Conservation (phyloP, 2,329 filamentous ascomycete genomes). For the Hypoxylon sp. region DNA sequence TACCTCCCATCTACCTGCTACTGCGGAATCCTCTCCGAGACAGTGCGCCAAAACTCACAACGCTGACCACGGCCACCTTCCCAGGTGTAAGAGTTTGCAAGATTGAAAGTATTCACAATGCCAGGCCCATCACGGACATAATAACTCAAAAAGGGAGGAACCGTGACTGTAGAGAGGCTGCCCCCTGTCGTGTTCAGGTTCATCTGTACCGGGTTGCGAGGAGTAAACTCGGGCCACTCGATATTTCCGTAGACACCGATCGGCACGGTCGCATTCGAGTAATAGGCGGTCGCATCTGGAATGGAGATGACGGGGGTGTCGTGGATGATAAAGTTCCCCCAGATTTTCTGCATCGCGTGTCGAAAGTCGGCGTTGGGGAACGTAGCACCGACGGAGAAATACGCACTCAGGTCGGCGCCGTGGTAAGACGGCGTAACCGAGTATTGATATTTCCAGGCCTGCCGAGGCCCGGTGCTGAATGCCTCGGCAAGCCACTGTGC, state of each 20-base stretch:
- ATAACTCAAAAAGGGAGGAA: constrained; percentile 40
- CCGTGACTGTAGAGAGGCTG: constrained; percentile 26
- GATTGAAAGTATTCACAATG: constrained; percentile 41
- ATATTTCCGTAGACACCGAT: constrained; percentile 38
- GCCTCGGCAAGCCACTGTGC: constrained; percentile 59
- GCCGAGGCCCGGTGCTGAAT: constrained; percentile 46
- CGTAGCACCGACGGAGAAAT: constrained; percentile 44
- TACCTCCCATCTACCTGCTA: constrained; percentile 18
- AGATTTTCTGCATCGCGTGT: constrained; percentile 52
- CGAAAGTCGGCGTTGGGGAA: constrained; percentile 46
- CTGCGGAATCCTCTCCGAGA: constrained; percentile 39
- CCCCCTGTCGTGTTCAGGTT: constrained; percentile 57
- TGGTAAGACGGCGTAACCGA: constrained; percentile 48
- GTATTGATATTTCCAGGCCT: constrained; percentile 55
- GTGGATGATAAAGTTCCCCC: constrained; percentile 54
- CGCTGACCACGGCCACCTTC: constrained; percentile 41
- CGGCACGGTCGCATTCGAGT: constrained; percentile 45
- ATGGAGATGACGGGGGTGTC: constrained; percentile 51
- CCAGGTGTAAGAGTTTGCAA: constrained; percentile 38
- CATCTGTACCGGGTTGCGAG: constrained; percentile 49
- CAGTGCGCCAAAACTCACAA: constrained; percentile 42
- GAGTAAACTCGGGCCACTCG: constrained; percentile 47
- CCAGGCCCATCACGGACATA: constrained; percentile 38
- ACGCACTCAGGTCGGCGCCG: constrained; percentile 47
- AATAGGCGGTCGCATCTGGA: constrained; percentile 43